Evolutionary conservation across 768 basidiomycete species (phyloP), one percentile per base, ranked within the genome.

Genomic region (Macrocybe gigantea): DNA sequence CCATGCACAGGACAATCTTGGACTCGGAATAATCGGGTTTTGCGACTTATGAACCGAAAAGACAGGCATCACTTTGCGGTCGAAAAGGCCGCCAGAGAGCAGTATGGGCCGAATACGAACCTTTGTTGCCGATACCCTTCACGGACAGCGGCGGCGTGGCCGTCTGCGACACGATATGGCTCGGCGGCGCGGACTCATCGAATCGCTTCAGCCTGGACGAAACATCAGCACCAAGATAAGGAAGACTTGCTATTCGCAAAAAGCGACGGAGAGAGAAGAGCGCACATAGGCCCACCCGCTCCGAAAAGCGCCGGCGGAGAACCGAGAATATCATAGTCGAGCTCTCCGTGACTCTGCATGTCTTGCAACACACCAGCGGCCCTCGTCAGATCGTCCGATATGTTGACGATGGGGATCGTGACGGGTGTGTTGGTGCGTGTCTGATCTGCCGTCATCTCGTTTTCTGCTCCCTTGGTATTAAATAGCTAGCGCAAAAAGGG

Each of bases 1-100:
- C 95, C 91, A 97, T 97, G 2, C 95, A 95, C 8, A 98, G 79
- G 6, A 99, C 93, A 54, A 99, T 96, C 78, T 98, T 99, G 34
- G 92, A 91, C 61, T 97, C 94, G 3, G 93, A 96, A 58, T 98
- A 98, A 60, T 99, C 96, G 5, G 96, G 96, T 65, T 95, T 97
- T 46, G 89, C 87, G 41, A 95, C 91, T 93, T 54, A 39, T 40
- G 35, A 46, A 37, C 48, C 45, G 34, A 22, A 41, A 7, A 54
- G 36, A 10, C 45, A 48, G 34, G 15, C 33, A 36, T 47, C 51
- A 37, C 42, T 10, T 45, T 38, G 49, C 31, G 48, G 29, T 48
- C 13, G 41, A 33, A 47, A 10, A 33, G 12, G 15, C 32, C 22
- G 44, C 22, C 22, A 22, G 4, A 22, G 22, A 22, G 22, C 22